Conservation (phyloP, 805 yeast species). For the Hanseniaspora lindneri region DNA sequence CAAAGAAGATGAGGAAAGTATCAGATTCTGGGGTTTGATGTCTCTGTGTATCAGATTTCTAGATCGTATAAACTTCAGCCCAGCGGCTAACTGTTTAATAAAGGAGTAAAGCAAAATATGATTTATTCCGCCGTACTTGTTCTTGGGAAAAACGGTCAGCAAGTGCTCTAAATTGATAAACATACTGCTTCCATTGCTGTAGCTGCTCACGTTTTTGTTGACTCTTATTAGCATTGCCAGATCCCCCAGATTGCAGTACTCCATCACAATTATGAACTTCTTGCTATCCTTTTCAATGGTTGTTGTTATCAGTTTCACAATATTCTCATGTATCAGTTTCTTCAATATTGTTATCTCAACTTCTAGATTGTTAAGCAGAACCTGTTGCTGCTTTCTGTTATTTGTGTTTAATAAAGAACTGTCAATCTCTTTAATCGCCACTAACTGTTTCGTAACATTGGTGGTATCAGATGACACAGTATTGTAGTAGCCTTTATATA, state of each 20-base stretch:
- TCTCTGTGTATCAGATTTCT: conserved; percentile 86
- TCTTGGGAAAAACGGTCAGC: conserved; percentile 70
- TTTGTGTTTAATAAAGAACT: conserved; percentile 16
- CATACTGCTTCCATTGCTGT: not conserved
- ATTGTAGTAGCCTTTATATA: conserved; percentile 58
- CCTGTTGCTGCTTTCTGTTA: conserved; percentile 60
- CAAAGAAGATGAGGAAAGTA: conserved; percentile 37
- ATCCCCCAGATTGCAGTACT: conserved; percentile 92
- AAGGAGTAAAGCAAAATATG: conserved; percentile 70
- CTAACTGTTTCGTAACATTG: not conserved
- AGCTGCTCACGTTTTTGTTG: conserved; percentile 54
- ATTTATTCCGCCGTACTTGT: conserved; percentile 65
- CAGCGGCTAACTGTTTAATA: conserved; percentile 72
- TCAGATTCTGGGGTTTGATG: conserved; percentile 74
- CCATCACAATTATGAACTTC: conserved; percentile 87
- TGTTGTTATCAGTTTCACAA: conserved; percentile 76
- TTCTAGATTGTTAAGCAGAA: conserved; percentile 73
- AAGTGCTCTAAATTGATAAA: conserved; percentile 43
- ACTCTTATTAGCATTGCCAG: conserved; percentile 74
- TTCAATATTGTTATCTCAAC: conserved; percentile 83
- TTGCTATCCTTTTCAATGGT: conserved; percentile 46
- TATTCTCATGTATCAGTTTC: conserved; percentile 82
- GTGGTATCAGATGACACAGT: not conserved
- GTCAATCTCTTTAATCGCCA: conserved; percentile 9
- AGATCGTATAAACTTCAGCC: conserved; percentile 67